phyloP scores from a whole-genome alignment of 192 early-diverging fungal species.

The Coemansia sp. region DNA sequence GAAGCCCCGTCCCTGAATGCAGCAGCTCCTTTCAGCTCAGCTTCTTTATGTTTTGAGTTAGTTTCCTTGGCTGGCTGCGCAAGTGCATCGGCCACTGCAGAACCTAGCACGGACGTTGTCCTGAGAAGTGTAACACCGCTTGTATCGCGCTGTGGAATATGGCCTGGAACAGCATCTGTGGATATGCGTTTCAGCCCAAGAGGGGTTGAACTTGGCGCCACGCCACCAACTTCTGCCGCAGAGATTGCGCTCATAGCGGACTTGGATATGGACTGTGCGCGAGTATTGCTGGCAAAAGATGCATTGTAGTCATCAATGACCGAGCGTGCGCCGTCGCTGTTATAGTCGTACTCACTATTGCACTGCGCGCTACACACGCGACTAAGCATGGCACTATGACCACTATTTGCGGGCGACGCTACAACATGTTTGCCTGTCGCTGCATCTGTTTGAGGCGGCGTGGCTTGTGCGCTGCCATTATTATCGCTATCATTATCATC shows the following conservation, averaged over 20 bases:
- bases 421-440: neutral
- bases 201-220: neutral
- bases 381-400: neutral
- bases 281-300: slow-evolving; percentile 6
- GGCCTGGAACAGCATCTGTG: neutral
- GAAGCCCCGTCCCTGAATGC: neutral
- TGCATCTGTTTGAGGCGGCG: neutral
- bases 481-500: too few species aligned
- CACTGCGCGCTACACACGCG: neutral
- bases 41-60: neutral
- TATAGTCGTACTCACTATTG: slow-evolving; percentile 9
- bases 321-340: neutral
- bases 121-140: slow-evolving; percentile 10
- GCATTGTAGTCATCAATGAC: neutral
- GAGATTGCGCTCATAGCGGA: neutral
- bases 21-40: neutral
- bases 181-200: neutral
- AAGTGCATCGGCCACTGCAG: neutral
- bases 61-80: too few species aligned
- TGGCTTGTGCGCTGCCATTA: neutral
- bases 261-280: neutral
- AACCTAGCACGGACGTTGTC: neutral
- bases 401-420: neutral
- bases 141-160: neutral
- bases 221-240: neutral